Evolutionary conservation across 495 filamentous ascomycete genomes (phyloP).

Genomic region (Aspergillus haitiensis): DNA sequence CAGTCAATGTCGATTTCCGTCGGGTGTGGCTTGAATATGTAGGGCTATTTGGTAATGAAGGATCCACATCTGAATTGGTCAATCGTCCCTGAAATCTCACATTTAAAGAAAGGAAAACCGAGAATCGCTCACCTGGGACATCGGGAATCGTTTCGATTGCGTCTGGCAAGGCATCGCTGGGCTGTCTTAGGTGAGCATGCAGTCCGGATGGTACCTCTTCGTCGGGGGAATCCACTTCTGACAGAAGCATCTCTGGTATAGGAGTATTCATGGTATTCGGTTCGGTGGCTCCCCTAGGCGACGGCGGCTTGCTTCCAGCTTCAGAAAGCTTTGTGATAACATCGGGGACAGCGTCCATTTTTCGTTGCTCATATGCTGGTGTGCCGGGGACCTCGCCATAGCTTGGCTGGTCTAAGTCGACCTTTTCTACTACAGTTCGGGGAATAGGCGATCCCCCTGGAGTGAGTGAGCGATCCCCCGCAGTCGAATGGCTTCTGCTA

Average conservation of each 20-base stretch:
- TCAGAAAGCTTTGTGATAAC: constrained; percentile 48
- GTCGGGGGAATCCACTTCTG: constrained; percentile 45
- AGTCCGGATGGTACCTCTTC: constrained; percentile 35
- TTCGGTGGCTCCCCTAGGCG: constrained; percentile 26
- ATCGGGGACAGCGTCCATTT: constrained; percentile 84
- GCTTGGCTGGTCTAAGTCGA: constrained; percentile 63
- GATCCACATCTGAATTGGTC: constrained; percentile 58
- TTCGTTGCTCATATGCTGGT: constrained; percentile 68
- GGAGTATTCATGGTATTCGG: constrained; percentile 22
- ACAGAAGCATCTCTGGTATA: constrained; percentile 49
- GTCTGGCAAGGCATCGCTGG: constrained; percentile 53
- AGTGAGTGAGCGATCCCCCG: constrained; percentile 42
- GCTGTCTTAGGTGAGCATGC: constrained; percentile 43
- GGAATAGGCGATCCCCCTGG: constrained; percentile 67
- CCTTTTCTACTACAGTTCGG: constrained; percentile 79
- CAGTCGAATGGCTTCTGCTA: constrained; percentile 48
- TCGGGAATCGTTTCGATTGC: constrained; percentile 47
- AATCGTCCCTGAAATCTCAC: constrained; percentile 51
- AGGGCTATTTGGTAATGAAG: constrained; percentile 40
- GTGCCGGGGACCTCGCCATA: constrained; percentile 90
- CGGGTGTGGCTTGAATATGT: constrained; percentile 23
- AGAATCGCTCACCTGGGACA: constrained; percentile 48
- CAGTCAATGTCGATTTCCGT: constrained; percentile 28
- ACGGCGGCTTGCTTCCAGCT: constrained; percentile 23
- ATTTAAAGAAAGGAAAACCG: constrained; percentile 24